A percentile compares a stretch with the other conserved stretches of the same genome.
Evolutionary conservation across 805 yeast species (phyloP).

Genomic region (Cyberlindnera americana): DNA sequence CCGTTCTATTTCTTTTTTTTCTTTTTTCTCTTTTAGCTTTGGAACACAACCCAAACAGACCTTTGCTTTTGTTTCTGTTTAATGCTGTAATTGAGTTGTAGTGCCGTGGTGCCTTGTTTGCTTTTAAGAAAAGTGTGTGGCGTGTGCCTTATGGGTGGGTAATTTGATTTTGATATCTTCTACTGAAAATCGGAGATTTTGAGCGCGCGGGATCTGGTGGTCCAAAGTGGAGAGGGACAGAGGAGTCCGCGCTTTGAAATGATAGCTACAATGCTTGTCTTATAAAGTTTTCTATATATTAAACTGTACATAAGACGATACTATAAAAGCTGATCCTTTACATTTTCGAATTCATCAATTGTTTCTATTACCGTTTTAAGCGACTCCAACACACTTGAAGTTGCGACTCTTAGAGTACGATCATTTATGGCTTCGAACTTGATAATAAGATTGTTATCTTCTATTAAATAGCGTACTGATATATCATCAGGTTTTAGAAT

Average conservation of each 20-base stretch:
- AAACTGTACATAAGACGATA: too few species aligned
- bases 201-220: too few species aligned
- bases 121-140: too few species aligned
- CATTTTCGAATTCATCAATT: conserved; percentile 58
- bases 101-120: not conserved
- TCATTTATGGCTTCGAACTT: conserved; percentile 62
- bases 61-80: too few species aligned
- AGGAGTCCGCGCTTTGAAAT: too few species aligned
- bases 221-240: too few species aligned
- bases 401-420: conserved; percentile 78
- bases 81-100: not conserved
- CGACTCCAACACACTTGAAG: conserved; percentile 74
- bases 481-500: conserved; percentile 70
- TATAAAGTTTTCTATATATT: too few species aligned
- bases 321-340: conserved; percentile 1
- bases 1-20: too few species aligned
- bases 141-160: conserved; percentile 2
- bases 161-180: conserved; percentile 2
- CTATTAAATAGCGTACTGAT: conserved; percentile 41
- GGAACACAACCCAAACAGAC: too few species aligned
- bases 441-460: conserved; percentile 36
- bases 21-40: too few species aligned
- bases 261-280: too few species aligned
- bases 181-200: too few species aligned
- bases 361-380: conserved; percentile 77